phyloP scores from a whole-genome alignment of 1,284 basidiomycete genomes.

The Trichosporon coremiiforme region DNA sequence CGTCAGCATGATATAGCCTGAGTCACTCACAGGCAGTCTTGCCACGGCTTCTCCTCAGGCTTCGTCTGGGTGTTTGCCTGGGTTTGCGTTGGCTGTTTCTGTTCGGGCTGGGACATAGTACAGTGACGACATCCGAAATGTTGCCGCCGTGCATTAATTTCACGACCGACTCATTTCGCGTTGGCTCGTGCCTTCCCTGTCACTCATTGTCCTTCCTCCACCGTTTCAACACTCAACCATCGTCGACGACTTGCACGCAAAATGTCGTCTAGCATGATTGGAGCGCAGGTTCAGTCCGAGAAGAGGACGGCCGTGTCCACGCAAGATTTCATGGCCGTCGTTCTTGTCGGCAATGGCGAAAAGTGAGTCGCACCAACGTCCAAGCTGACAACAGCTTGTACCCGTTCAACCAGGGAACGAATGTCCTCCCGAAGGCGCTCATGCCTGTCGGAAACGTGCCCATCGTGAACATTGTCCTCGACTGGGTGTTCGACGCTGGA shows the following conservation, averaged over 20 bases:
- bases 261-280: constrained; percentile 16
- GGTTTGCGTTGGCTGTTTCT: background rate
- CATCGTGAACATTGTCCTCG: constrained; percentile 78
- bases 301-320: constrained; percentile 35
- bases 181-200: constrained; percentile 1
- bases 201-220: constrained; percentile 1
- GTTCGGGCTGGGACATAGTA: constrained; percentile 1
- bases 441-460: constrained; percentile 84
- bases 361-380: constrained; percentile 63
- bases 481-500: constrained; percentile 83
- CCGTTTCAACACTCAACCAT: background rate
- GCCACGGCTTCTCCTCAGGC: constrained; percentile 9
- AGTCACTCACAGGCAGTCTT: constrained; percentile 4
- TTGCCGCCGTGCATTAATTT: constrained; percentile 8
- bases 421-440: constrained; percentile 67
- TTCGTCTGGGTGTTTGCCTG: background rate
- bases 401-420: constrained; percentile 53
- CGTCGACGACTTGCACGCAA: background rate
- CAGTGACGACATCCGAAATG: constrained; percentile 11
- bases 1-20: background rate
- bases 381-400: constrained; percentile 42
- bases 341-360: constrained; percentile 82
- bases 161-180: constrained; percentile 12
- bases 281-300: constrained; percentile 8
- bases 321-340: constrained; percentile 76